Conservation (phyloP, 495 filamentous ascomycete genomes). For the Penicillium salamii region DNA sequence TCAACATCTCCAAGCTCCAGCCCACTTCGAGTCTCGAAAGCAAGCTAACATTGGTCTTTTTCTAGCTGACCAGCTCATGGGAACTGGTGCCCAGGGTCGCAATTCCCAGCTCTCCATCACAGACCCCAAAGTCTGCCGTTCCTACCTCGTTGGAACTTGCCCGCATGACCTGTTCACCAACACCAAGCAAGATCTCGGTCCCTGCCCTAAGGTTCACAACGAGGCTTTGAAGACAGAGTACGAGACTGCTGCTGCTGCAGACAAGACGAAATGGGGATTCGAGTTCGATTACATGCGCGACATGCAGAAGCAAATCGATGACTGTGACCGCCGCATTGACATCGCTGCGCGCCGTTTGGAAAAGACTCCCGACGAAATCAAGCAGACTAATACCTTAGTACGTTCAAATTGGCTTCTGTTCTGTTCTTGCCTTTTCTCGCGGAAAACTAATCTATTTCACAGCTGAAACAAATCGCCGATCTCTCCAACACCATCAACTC, state of each 20-base stretch:
- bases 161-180: conserved; percentile 99
- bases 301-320: conserved; percentile 91
- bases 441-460: background rate
- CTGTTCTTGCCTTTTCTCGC: background rate
- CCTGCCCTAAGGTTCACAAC: conserved; percentile 85
- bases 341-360: conserved; percentile 85
- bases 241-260: conserved; percentile 60
- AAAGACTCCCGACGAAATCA: conserved; percentile 97
- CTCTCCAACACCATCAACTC: conserved; percentile 74
- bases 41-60: conserved; percentile 34
- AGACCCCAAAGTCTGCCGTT: conserved; percentile 92
- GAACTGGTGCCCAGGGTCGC: conserved; percentile 65
- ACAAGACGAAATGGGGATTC: conserved; percentile 79
- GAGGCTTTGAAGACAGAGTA: conserved; percentile 88
- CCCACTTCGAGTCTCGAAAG: background rate
- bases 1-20: conserved; percentile 5
- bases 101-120: conserved; percentile 80
- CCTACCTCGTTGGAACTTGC: conserved; percentile 90
- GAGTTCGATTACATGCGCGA: conserved; percentile 96
- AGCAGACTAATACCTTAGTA: conserved; percentile 87
- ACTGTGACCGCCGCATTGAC: conserved; percentile 93
- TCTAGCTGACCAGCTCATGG: conserved; percentile 75
- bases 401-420: too few species aligned
- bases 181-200: conserved; percentile 95
- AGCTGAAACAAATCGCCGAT: conserved; percentile 86